Conservation (phyloP, 371 early-diverging fungal genomes). For the Mucor saturninus region DNA sequence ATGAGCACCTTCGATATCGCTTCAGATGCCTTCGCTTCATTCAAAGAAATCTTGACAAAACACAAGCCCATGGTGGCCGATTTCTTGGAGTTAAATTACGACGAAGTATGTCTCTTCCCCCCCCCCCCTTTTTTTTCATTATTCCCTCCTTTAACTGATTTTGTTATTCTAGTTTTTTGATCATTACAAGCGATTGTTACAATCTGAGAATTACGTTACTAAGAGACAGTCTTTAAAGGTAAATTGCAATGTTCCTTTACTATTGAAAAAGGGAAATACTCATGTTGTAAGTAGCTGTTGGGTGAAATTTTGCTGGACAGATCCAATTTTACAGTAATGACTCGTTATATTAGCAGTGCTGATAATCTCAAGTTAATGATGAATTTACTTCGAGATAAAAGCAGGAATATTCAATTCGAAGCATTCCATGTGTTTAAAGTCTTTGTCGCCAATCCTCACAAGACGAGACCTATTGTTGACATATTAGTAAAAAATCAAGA, state of each 20-base stretch:
- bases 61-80: slow-evolving; percentile 91
- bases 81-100: slow-evolving; percentile 90
- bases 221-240: slow-evolving; percentile 97
- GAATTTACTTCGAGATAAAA: slow-evolving; percentile 92
- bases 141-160: slow-evolving; percentile 1
- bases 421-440: slow-evolving; percentile 99
- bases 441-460: slow-evolving; percentile 98
- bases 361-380: slow-evolving; percentile 97
- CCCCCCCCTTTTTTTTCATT: background rate
- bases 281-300: slow-evolving; percentile 66
- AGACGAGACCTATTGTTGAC: slow-evolving; percentile 89
- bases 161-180: slow-evolving; percentile 77
- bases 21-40: slow-evolving; percentile 97
- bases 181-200: slow-evolving; percentile 82
- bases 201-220: slow-evolving; percentile 95
- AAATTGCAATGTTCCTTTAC: slow-evolving; percentile 12
- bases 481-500: slow-evolving; percentile 93
- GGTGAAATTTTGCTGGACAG: slow-evolving; percentile 97
- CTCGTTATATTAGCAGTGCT: slow-evolving; percentile 88
- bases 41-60: slow-evolving; percentile 95
- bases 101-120: slow-evolving; percentile 59
- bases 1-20: slow-evolving; percentile 97
- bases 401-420: slow-evolving; percentile 97
- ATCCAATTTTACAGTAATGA: slow-evolving; percentile 95
- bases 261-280: background rate